Evolutionary conservation across 139 green algal genomes (phyloP).

Genomic region (Ettlia oleoabundans): DNA sequence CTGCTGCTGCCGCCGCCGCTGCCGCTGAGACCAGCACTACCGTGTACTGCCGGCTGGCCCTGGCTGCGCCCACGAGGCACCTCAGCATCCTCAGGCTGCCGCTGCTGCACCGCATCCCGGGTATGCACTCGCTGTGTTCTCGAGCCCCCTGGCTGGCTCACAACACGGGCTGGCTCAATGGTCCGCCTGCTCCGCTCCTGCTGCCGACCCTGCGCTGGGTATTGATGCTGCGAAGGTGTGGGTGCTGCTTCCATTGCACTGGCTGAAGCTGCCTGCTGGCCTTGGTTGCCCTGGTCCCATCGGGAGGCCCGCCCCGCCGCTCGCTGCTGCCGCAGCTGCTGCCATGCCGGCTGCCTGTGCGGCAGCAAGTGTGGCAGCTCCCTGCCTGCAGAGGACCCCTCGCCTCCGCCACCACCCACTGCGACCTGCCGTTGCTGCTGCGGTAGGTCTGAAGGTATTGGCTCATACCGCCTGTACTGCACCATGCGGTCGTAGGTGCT

Average conservation of each 20-base stretch:
- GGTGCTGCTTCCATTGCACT: background rate
- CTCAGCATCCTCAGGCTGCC: background rate
- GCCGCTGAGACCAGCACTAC: background rate
- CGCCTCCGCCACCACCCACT: background rate
- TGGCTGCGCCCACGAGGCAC: too few relatives aligned
- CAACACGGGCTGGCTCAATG: background rate
- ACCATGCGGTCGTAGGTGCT: slow-evolving; percentile 13
- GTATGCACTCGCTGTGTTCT: too few relatives aligned
- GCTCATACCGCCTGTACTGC: background rate
- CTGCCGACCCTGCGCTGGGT: background rate
- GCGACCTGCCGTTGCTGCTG: slow-evolving; percentile 1
- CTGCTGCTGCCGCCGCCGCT: slow-evolving; percentile 7
- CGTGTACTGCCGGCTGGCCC: background rate
- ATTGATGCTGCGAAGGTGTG: background rate
- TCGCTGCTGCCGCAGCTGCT: background rate
- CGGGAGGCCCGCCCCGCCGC: background rate
- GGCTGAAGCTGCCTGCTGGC: background rate
- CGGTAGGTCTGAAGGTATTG: background rate
- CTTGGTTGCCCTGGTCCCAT: background rate
- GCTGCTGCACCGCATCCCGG: background rate
- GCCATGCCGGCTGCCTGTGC: background rate
- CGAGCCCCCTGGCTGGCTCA: too few relatives aligned
- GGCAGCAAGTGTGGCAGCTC: background rate
- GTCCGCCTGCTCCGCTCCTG: background rate
- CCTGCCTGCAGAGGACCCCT: background rate